Conservation (phyloP, 1,284 basidiomycete species). For the Boletellus dicymbophilus region DNA sequence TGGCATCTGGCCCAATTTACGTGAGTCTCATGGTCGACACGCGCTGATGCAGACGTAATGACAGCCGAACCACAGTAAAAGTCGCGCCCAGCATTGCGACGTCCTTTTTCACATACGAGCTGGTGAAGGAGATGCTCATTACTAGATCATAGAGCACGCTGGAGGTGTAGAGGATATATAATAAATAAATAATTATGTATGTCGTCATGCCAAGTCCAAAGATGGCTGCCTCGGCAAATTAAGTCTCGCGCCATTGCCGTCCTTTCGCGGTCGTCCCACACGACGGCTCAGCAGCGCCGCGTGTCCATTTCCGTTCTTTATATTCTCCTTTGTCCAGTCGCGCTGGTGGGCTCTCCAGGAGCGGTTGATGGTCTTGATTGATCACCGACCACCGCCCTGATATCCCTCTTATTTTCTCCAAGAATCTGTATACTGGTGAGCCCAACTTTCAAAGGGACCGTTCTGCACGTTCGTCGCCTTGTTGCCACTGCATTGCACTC, state of each 20-base stretch:
- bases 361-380: conserved; percentile 30
- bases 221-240: neutral
- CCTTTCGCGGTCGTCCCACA: conserved; percentile 3
- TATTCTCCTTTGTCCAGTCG: conserved; percentile 7
- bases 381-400: conserved; percentile 15
- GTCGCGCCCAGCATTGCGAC: conserved; percentile 92
- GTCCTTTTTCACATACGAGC: conserved; percentile 79
- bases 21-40: conserved; percentile 61
- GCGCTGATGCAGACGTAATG: neutral
- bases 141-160: neutral
- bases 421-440: conserved; percentile 32
- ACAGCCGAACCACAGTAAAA: conserved; percentile 57
- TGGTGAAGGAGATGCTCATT: conserved; percentile 46
- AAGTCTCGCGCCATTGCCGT: neutral
- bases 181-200: conserved; percentile 7
- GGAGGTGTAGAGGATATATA: neutral
- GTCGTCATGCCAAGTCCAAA: conserved; percentile 8
- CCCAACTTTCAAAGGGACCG: conserved; percentile 11
- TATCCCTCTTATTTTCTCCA: conserved; percentile 7
- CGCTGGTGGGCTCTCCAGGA: conserved; percentile 2
- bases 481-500: conserved; percentile 38
- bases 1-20: conserved; percentile 90
- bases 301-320: conserved; percentile 19
- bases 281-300: conserved; percentile 16
- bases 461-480: conserved; percentile 37